phyloP scores from a whole-genome alignment of 257 asterid species.

The Rehmannia glutinosa region DNA sequence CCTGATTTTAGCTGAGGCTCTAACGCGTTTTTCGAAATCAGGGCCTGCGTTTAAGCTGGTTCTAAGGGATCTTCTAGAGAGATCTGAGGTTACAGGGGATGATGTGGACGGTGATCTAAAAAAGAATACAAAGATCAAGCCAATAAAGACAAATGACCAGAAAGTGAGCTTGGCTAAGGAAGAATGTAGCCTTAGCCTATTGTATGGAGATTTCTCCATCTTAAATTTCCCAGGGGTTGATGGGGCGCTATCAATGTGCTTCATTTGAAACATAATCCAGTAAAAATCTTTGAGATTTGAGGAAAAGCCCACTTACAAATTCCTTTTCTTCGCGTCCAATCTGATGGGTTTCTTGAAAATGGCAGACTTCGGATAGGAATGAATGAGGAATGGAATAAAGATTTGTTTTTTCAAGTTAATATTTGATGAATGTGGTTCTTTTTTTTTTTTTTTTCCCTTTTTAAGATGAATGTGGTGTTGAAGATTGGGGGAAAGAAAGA shows the following conservation, averaged over 20 bases:
- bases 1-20: constrained; percentile 43
- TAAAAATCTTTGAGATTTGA: constrained; percentile 33
- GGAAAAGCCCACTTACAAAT: constrained; percentile 28
- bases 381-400: constrained; percentile 11
- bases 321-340: constrained; percentile 16
- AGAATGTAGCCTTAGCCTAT: constrained; percentile 36
- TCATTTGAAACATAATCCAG: constrained; percentile 47
- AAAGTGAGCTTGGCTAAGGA: constrained; percentile 47
- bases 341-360: background rate
- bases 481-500: constrained; percentile 18
- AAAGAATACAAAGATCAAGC: constrained; percentile 46
- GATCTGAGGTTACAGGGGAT: constrained; percentile 38
- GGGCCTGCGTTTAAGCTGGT: constrained; percentile 35
- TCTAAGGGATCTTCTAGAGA: constrained; percentile 52
- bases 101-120: constrained; percentile 42
- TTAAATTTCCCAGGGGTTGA: constrained; percentile 71
- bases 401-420: constrained; percentile 17
- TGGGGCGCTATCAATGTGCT: constrained; percentile 78
- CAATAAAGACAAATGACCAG: constrained; percentile 46
- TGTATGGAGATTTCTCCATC: constrained; percentile 52
- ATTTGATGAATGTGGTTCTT: constrained; percentile 1
- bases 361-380: constrained; percentile 11
- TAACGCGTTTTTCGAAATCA: constrained; percentile 38
- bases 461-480: constrained; percentile 5
- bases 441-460: background rate